Percentiles rank a stretch among this genome's conserved stretches.
These are phyloP conservation scores for Fusarium multiceps DNA, from an alignment of 2,329 filamentous ascomycete genomes.

Conservation along the genomic window DNA sequence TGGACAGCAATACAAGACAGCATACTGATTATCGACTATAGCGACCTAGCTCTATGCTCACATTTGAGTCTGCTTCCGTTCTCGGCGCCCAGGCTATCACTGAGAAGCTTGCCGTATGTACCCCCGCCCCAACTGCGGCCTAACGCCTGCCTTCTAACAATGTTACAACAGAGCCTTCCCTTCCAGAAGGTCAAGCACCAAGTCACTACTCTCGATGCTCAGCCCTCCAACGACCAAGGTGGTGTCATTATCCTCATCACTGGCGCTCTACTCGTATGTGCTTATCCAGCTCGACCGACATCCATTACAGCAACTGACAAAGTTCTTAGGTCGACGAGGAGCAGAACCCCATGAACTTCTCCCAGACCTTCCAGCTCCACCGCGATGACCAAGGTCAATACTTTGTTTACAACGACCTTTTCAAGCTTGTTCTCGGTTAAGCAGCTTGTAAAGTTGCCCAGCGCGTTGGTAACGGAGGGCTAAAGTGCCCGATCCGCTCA, in stretches of 20 bases:
- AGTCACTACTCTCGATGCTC: constrained; percentile 82
- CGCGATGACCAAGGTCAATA: constrained; percentile 75
- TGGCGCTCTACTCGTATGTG: constrained; percentile 81
- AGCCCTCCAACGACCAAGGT: constrained; percentile 74
- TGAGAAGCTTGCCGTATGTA: constrained; percentile 82
- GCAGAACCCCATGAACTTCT: constrained; percentile 88
- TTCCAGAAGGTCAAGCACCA: constrained; percentile 86
- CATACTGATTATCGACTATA: constrained; percentile 13
- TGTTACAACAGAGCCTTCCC: constrained; percentile 70
- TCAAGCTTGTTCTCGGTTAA: constrained; percentile 83
- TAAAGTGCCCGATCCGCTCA: constrained; percentile 31
- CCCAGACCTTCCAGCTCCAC: constrained; percentile 87
- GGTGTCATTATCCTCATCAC: constrained; percentile 90
- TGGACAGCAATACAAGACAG: constrained; percentile 64
- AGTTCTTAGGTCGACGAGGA: constrained; percentile 80
- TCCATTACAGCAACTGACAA: constrained; percentile 11
- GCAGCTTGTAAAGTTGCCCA: not conserved
- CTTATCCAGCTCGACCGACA: constrained; percentile 1
- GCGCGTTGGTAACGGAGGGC: constrained; percentile 8
- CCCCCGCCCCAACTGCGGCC: not conserved
- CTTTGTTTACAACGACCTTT: constrained; percentile 94
- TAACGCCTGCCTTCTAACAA: constrained; percentile 13
- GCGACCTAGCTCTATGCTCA: constrained; percentile 80
- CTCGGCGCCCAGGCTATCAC: constrained; percentile 75
- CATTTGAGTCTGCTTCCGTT: constrained; percentile 80